A percentile compares a stretch with the other conserved stretches of the same genome.
These are phyloP conservation scores for Podila epigama DNA, from an alignment of 192 early-diverging fungal species.

Conservation along the genomic window DNA sequence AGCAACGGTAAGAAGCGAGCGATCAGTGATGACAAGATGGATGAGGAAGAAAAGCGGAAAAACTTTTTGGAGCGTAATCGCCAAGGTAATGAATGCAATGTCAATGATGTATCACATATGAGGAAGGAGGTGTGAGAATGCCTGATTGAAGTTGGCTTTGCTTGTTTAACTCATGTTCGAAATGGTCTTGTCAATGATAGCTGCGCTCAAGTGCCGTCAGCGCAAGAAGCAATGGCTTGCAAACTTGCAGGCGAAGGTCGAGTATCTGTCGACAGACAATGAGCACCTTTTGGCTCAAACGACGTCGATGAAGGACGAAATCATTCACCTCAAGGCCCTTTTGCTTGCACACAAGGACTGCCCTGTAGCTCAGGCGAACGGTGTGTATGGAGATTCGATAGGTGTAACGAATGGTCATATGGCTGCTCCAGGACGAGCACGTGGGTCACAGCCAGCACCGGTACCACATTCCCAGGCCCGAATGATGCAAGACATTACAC, in stretches of 20 bases:
- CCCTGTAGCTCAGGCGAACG: conserved; percentile 71
- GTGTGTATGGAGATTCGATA: conserved; percentile 57
- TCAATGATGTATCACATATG: background rate
- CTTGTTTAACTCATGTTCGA: background rate
- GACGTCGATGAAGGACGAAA: conserved; percentile 69
- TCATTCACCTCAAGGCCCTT: conserved; percentile 78
- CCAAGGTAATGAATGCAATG: conserved; percentile 59
- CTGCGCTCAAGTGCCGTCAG: conserved; percentile 91
- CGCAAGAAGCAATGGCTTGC: conserved; percentile 93
- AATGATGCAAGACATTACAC: background rate
- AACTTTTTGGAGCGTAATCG: conserved; percentile 91
- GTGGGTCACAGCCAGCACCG: background rate
- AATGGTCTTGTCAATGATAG: conserved; percentile 38
- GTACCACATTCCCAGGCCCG: conserved; percentile 8
- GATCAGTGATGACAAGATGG: conserved; percentile 49
- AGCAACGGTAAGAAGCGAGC: conserved; percentile 29
- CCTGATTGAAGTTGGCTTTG: background rate
- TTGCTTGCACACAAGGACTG: conserved; percentile 83
- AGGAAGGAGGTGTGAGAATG: background rate
- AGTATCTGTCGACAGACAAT: conserved; percentile 71
- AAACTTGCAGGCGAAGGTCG: conserved; percentile 75
- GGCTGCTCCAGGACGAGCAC: conserved; percentile 15
- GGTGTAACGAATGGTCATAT: conserved; percentile 28
- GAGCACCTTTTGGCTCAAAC: conserved; percentile 69
- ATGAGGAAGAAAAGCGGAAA: conserved; percentile 75